These are phyloP conservation scores for Ganoderma multipileum DNA, from an alignment of 1,284 basidiomycete genomes.

Conservation along the genomic window DNA sequence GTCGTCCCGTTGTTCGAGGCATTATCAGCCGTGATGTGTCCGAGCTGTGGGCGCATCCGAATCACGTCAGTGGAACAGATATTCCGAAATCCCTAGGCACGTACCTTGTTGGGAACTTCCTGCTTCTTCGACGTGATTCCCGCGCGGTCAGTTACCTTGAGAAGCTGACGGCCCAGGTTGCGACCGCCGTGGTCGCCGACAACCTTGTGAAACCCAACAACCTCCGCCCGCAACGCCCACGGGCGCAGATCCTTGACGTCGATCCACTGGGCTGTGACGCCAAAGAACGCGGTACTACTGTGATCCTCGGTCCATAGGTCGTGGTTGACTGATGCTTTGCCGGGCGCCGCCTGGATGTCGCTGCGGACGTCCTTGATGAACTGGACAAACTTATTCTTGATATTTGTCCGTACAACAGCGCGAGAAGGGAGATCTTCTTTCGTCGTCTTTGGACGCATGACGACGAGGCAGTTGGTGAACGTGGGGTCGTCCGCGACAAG, in stretches of 20 bases:
- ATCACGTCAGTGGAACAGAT: neutral
- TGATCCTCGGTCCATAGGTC: neutral
- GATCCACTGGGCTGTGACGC: neutral
- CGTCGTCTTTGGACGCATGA: neutral
- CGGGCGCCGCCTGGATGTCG: too few relatives aligned
- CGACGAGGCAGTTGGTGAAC: neutral
- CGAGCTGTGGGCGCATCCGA: neutral
- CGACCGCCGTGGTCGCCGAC: neutral
- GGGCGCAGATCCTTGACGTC: neutral
- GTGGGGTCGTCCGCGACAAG: neutral
- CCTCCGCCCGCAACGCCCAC: neutral
- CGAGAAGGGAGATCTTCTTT: neutral
- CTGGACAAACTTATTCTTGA: neutral
- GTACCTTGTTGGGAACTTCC: neutral
- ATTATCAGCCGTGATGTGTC: neutral
- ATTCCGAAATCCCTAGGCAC: neutral
- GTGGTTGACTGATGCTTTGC: neutral
- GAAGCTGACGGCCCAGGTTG: neutral
- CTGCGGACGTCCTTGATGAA: neutral
- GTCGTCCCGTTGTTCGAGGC: neutral
- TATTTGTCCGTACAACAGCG: neutral
- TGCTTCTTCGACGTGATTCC: neutral
- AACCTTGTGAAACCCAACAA: neutral
- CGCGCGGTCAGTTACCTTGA: neutral
- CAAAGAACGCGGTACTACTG: neutral